Evolutionary conservation across 2,329 filamentous ascomycete species (phyloP).

Genomic region (Achaetomium macrosporum): DNA sequence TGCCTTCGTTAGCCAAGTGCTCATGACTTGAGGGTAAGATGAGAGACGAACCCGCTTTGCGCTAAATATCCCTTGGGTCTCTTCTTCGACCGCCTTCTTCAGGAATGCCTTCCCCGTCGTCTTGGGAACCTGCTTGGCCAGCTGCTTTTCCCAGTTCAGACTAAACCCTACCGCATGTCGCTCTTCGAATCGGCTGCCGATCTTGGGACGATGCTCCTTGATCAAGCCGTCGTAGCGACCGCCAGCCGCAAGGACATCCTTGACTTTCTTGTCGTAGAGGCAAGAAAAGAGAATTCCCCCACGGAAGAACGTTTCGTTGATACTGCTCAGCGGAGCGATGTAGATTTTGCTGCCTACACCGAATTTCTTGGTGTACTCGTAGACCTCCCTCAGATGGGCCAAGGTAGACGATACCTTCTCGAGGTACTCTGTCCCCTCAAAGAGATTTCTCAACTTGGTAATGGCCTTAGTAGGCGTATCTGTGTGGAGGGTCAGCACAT

Average conservation of each 20-base stretch:
- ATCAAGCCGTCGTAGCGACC: constrained; percentile 90
- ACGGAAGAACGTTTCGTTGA: constrained; percentile 86
- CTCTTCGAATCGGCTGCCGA: constrained; percentile 55
- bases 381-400: constrained; percentile 72
- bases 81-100: constrained; percentile 62
- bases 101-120: constrained; percentile 51
- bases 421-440: constrained; percentile 59
- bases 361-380: constrained; percentile 70
- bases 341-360: constrained; percentile 73
- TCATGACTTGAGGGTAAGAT: not conserved
- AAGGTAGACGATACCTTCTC: constrained; percentile 72
- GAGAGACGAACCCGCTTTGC: constrained; percentile 52
- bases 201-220: constrained; percentile 70
- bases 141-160: constrained; percentile 74
- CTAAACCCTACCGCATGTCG: constrained; percentile 89
- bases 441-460: constrained; percentile 51
- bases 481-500: constrained; percentile 26
- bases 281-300: constrained; percentile 87
- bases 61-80: constrained; percentile 53
- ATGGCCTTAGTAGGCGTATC: constrained; percentile 53
- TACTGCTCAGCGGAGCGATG: constrained; percentile 75
- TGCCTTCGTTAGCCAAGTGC: constrained; percentile 30
- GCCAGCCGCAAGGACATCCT: constrained; percentile 85
- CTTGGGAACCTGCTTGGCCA: constrained; percentile 60
- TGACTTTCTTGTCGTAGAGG: constrained; percentile 75